Evolutionary conservation across 164 flowering plant species (phyloP).

Genomic region (Vitis cinerea): DNA sequence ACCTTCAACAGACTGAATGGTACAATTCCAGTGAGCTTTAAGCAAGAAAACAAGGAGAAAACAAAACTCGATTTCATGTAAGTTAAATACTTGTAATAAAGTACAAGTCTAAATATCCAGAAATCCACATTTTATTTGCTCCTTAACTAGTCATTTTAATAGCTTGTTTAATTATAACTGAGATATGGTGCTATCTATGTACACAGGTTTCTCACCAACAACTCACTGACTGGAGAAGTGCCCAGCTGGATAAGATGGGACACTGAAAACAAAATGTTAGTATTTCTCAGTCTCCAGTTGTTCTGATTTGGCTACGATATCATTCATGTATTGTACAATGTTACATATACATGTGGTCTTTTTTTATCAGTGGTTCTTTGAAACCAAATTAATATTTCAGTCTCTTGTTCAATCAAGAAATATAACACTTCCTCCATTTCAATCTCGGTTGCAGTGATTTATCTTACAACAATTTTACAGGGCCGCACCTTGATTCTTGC

Average conservation of each 20-base stretch:
- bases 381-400: too few relatives aligned
- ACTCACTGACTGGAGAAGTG: slow-evolving; percentile 57
- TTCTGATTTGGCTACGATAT: too few relatives aligned
- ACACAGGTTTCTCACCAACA: slow-evolving; percentile 69
- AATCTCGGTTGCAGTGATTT: slow-evolving; percentile 60
- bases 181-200: slow-evolving; percentile 1
- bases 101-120: background rate
- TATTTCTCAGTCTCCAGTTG: slow-evolving; percentile 8
- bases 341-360: background rate
- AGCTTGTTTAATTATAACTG: background rate
- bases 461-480: slow-evolving; percentile 72
- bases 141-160: background rate
- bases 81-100: slow-evolving; percentile 9
- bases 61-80: slow-evolving; percentile 28
- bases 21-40: slow-evolving; percentile 35
- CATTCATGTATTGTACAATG: too few relatives aligned
- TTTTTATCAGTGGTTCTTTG: background rate
- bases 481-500: slow-evolving; percentile 8
- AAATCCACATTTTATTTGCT: too few relatives aligned
- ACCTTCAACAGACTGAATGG: slow-evolving; percentile 64
- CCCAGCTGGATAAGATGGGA: slow-evolving; percentile 41
- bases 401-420: background rate
- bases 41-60: background rate
- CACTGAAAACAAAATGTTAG: slow-evolving; percentile 43
- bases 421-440: background rate